Percentiles rank a stretch among this genome's conserved stretches.
phyloP scores from a whole-genome alignment of 495 filamentous ascomycete genomes.

The Aspergillus campestris region DNA sequence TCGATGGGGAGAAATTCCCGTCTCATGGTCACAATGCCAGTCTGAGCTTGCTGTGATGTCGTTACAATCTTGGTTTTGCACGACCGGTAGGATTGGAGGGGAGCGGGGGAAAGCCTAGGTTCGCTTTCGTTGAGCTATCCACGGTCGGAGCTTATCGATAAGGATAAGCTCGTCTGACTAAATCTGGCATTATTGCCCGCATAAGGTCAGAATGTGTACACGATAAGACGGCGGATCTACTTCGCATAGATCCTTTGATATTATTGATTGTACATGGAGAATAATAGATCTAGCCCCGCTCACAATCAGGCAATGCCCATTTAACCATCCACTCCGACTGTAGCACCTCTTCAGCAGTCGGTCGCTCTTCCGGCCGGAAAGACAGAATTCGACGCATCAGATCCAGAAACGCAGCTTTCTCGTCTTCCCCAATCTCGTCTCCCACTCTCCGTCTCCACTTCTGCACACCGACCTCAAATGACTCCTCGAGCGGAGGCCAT shows the following conservation, averaged over 20 bases:
- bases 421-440: conserved; percentile 10
- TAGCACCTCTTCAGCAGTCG: conserved; percentile 12
- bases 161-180: too few species aligned
- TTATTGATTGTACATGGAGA: too few species aligned
- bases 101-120: too few species aligned
- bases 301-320: conserved; percentile 12
- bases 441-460: conserved; percentile 15
- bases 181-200: too few species aligned
- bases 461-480: conserved; percentile 23
- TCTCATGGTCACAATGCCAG: conserved; percentile 36
- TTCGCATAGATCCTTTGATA: too few species aligned
- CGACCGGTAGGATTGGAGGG: too few species aligned
- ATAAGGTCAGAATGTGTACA: too few species aligned
- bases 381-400: conserved; percentile 24
- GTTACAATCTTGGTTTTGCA: too few species aligned
- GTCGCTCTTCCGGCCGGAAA: conserved; percentile 13
- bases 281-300: conserved; percentile 1
- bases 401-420: conserved; percentile 20
- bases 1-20: conserved; percentile 45
- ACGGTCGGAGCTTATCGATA: too few species aligned
- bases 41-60: too few species aligned
- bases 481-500: conserved; percentile 19
- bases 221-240: too few species aligned
- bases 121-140: too few species aligned
- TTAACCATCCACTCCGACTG: conserved; percentile 19